phyloP scores from a whole-genome alignment of 345 rosid genomes.

The Eutrema japonicum region DNA sequence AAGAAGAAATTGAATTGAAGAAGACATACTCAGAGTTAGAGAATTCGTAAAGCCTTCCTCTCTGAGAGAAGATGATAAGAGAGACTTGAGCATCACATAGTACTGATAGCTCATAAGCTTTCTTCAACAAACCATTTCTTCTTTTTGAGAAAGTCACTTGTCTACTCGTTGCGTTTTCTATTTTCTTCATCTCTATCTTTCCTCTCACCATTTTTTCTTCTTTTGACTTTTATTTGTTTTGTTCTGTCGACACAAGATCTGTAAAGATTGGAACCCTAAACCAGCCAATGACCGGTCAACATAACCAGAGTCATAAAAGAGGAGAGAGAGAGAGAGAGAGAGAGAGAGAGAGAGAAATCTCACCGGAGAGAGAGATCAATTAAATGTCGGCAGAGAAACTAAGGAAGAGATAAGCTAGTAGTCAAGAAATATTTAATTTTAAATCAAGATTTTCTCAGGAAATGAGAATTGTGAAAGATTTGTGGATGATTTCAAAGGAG shows the following conservation, averaged over 20 bases:
- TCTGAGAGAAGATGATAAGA: constrained; percentile 43
- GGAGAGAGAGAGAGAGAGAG: neutral
- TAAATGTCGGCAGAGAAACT: constrained; percentile 15
- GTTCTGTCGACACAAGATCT: constrained; percentile 33
- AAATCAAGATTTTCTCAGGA: constrained; percentile 1
- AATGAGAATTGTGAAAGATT: neutral
- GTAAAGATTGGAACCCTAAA: constrained; percentile 29
- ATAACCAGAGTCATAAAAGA: constrained; percentile 3
- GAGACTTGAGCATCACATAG: constrained; percentile 47
- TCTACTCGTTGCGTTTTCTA: constrained; percentile 44
- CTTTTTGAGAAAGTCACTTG: constrained; percentile 48
- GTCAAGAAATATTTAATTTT: neutral
- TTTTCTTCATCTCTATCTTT: constrained; percentile 49
- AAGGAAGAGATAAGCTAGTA: constrained; percentile 17
- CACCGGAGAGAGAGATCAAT: neutral
- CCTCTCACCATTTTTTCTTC: constrained; percentile 45
- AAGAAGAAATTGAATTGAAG: neutral
- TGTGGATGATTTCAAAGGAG: neutral
- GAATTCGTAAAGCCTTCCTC: constrained; percentile 44
- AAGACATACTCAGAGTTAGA: constrained; percentile 39
- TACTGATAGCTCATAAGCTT: constrained; percentile 48
- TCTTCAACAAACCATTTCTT: constrained; percentile 46
- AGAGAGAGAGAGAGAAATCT: constrained; percentile 24
- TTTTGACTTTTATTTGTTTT: constrained; percentile 6
- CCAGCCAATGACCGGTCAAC: neutral